phyloP scores from a whole-genome alignment of 2,329 filamentous ascomycete genomes.

The Cytospora paraplurivora region DNA sequence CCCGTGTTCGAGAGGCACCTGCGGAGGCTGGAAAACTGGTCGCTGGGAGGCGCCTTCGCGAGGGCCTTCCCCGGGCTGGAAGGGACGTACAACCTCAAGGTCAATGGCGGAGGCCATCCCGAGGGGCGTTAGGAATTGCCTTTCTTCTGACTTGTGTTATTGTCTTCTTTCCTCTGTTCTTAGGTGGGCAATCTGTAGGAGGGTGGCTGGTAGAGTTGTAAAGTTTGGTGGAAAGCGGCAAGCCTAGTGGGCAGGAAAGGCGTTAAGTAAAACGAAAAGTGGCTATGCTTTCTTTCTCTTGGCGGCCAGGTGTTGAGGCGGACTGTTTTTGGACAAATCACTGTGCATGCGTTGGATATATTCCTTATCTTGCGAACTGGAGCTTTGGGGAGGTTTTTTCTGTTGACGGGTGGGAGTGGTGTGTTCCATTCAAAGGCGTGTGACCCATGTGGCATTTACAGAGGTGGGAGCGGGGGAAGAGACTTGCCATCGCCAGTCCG shows the following conservation, averaged over 20 bases:
- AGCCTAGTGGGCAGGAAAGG: neutral
- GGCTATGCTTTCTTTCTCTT: neutral
- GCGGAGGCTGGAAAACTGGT: conserved; percentile 77
- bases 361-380: neutral
- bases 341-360: neutral
- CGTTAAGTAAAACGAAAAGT: neutral
- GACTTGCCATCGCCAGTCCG: neutral
- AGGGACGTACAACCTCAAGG: conserved; percentile 46
- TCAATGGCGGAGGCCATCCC: conserved; percentile 6
- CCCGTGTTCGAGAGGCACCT: conserved; percentile 85
- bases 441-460: neutral
- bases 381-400: neutral
- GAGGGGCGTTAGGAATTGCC: neutral
- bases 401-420: neutral
- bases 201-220: neutral
- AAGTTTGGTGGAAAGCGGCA: neutral
- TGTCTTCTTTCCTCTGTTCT: too few species aligned
- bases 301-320: conserved; percentile 2
- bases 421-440: neutral
- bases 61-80: conserved; percentile 62
- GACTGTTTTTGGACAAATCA: neutral
- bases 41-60: conserved; percentile 69
- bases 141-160: too few species aligned
- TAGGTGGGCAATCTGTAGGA: neutral
- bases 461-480: neutral